Conservation (phyloP, 208 protist genomes). For the Acanthamoeba lenticulata region DNA sequence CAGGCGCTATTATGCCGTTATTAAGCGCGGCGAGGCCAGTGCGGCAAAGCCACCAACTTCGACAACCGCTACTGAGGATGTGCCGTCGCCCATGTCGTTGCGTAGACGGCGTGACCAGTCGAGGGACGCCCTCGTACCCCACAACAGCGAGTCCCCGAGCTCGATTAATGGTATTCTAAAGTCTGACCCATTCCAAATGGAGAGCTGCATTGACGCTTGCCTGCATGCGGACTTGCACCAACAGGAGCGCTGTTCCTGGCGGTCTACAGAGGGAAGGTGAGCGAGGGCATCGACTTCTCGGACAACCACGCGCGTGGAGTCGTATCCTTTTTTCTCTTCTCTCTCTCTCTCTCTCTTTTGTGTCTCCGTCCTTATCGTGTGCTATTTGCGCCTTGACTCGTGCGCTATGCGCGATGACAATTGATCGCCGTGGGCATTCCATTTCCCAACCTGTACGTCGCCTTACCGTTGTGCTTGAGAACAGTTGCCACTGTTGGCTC, state of each 20-base stretch:
- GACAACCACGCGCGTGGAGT: constrained; percentile 94
- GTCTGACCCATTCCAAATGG: no score
- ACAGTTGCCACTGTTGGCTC: no score
- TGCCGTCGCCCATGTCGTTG: neutral
- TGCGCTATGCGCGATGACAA: no score
- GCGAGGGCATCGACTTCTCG: constrained; percentile 96
- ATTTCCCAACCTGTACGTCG: constrained; percentile 70
- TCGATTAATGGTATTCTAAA: no score
- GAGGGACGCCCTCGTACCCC: neutral
- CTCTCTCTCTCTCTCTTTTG: neutral
- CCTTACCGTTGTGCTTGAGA: neutral
- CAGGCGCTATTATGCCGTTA: constrained; percentile 15
- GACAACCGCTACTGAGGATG: neutral
- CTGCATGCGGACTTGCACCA: no score
- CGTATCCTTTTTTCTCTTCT: constrained; percentile 53
- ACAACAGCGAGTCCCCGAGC: no score
- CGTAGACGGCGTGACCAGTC: neutral
- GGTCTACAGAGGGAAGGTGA: constrained; percentile 95
- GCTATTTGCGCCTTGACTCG: neutral
- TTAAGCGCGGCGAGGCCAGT: constrained; percentile 27
- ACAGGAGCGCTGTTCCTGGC: constrained; percentile 93
- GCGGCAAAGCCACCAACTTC: neutral
- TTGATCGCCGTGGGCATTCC: constrained; percentile 70
- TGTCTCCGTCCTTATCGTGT: neutral
- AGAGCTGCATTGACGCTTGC: no score